Evolutionary conservation across 257 asterid genomes (phyloP).

Genomic region (Ilex asprella): DNA sequence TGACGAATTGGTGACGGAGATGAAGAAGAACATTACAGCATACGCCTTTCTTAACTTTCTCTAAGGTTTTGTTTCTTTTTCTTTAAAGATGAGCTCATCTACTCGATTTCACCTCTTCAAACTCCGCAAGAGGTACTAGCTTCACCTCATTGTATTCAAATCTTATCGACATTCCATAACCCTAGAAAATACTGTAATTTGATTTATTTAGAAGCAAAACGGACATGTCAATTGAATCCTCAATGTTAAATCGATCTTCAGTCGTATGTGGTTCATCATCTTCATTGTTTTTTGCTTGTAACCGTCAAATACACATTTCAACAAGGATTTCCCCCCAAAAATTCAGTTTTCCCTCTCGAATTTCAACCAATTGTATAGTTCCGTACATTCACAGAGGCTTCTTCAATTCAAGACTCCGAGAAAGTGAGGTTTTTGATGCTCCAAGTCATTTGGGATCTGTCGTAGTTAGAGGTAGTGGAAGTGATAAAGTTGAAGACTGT

Average conservation of each 20-base stretch:
- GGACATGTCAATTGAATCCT: too few species aligned
- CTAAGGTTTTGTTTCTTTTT: too few species aligned
- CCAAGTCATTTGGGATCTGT: background rate
- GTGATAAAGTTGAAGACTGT: conserved; percentile 11
- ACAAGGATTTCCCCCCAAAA: conserved; percentile 21
- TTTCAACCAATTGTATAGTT: conserved; percentile 11
- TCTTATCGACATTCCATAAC: background rate
- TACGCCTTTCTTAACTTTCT: too few species aligned
- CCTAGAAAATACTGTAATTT: background rate
- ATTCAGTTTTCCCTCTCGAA: background rate
- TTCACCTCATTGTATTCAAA: background rate
- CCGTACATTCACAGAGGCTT: background rate
- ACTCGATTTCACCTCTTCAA: conserved; percentile 37
- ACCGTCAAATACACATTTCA: conserved; percentile 18
- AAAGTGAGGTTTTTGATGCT: conserved; percentile 17
- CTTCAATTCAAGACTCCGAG: conserved; percentile 1
- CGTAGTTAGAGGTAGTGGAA: conserved; percentile 11
- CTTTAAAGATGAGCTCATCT: conserved; percentile 34
- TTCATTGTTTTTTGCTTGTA: conserved; percentile 21
- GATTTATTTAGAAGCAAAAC: too few species aligned
- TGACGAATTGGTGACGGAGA: too few species aligned
- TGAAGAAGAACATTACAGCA: too few species aligned
- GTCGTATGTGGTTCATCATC: conserved; percentile 18
- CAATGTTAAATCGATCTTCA: conserved; percentile 1
- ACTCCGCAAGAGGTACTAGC: conserved; percentile 27